Percentiles rank a stretch among this genome's conserved stretches.
Conservation (phyloP, 495 filamentous ascomycete species). For the Podospora bellae-mahoneyi region DNA sequence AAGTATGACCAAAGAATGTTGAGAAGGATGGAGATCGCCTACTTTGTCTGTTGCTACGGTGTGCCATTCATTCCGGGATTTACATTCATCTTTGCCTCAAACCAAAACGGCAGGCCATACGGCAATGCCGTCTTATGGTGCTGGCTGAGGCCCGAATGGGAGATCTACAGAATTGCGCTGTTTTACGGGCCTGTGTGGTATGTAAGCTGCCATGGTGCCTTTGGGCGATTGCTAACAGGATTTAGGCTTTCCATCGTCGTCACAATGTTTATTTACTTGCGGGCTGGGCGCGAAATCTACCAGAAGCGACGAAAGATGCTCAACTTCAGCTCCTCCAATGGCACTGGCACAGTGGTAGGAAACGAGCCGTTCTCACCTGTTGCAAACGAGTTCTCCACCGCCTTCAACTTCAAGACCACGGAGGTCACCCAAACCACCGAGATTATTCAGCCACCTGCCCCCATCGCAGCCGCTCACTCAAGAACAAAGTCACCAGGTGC, state of each 20-base stretch:
- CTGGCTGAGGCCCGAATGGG: slow-evolving; percentile 66
- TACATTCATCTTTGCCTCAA: slow-evolving; percentile 61
- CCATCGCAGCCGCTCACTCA: slow-evolving; percentile 23
- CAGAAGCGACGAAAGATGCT: slow-evolving; percentile 48
- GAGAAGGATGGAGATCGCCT: slow-evolving; percentile 66
- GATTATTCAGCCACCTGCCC: slow-evolving; percentile 27
- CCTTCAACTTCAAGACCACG: slow-evolving; percentile 57
- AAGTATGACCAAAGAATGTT: slow-evolving; percentile 67
- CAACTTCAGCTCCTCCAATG: slow-evolving; percentile 37
- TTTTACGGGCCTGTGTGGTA: slow-evolving; percentile 88
- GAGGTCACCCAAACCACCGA: slow-evolving; percentile 52
- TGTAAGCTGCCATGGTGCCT: neutral
- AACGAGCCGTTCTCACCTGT: slow-evolving; percentile 14
- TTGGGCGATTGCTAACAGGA: neutral
- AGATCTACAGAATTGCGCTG: slow-evolving; percentile 67
- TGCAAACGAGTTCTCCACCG: slow-evolving; percentile 15
- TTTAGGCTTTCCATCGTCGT: slow-evolving; percentile 58
- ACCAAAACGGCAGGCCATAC: slow-evolving; percentile 57
- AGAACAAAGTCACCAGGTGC: slow-evolving; percentile 10
- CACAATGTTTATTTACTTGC: slow-evolving; percentile 71
- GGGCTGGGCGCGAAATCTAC: slow-evolving; percentile 70
- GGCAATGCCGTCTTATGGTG: slow-evolving; percentile 83
- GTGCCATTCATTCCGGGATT: slow-evolving; percentile 69
- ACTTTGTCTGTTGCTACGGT: slow-evolving; percentile 71
- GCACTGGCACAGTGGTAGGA: slow-evolving; percentile 16